Percentiles rank a stretch among this genome's conserved stretches.
phyloP scores from a whole-genome alignment of 495 filamentous ascomycete species.

The Annulohypoxylon stygium region DNA sequence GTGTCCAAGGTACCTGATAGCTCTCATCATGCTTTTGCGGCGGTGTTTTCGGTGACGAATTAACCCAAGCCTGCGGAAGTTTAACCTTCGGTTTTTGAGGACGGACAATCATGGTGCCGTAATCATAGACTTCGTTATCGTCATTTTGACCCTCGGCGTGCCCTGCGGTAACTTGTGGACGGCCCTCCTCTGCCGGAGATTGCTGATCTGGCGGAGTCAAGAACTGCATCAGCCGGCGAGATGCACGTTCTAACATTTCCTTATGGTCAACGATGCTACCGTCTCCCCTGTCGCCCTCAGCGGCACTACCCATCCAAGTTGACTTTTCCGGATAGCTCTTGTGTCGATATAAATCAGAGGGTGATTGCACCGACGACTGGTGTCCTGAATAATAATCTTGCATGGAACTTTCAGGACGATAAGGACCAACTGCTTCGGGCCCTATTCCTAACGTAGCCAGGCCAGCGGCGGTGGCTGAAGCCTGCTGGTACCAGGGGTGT shows the following conservation, averaged over 20 bases:
- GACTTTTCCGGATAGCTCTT: no score
- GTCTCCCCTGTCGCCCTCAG: no score
- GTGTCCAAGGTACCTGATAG: no score
- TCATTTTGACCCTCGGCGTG: neutral
- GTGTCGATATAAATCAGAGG: neutral
- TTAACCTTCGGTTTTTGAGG: neutral
- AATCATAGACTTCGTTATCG: neutral
- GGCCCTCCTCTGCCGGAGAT: neutral
- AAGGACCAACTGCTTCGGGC: neutral
- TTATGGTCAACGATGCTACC: no score
- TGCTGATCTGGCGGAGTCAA: conserved; percentile 1
- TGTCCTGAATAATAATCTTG: neutral
- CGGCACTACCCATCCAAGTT: no score
- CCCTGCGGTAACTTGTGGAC: neutral
- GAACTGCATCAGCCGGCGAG: no score
- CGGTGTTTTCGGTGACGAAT: neutral
- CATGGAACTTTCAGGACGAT: neutral
- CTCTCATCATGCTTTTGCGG: neutral
- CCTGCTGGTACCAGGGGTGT: neutral
- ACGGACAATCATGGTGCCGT: neutral
- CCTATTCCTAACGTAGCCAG: neutral
- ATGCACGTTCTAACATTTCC: no score
- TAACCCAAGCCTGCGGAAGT: neutral
- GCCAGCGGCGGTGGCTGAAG: neutral
- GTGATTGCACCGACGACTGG: neutral